phyloP scores from a whole-genome alignment of 2,329 filamentous ascomycete species.

The Aspergillus nomiae region DNA sequence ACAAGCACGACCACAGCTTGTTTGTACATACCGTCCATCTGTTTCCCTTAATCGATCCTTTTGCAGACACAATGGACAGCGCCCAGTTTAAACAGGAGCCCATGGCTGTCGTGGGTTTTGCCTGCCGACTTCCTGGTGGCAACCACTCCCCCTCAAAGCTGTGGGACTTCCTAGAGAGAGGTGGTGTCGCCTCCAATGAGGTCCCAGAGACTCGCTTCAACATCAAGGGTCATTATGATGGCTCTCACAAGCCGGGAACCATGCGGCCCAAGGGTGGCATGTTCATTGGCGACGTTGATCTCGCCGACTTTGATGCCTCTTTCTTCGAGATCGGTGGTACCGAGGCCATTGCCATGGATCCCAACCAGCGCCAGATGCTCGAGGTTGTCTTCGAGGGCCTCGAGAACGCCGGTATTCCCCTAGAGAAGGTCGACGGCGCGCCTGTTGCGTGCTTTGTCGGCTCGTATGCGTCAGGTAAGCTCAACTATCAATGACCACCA shows the following conservation, averaged over 20 bases:
- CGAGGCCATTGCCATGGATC: constrained; percentile 24
- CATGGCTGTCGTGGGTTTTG: constrained; percentile 15
- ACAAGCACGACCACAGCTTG: too few relatives aligned
- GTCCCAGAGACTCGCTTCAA: constrained; percentile 2
- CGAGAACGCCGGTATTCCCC: constrained; percentile 20
- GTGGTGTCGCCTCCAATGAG: background rate
- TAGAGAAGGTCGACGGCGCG: constrained; percentile 5
- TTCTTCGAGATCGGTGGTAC: constrained; percentile 26
- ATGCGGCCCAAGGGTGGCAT: constrained; percentile 9
- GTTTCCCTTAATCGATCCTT: too few relatives aligned
- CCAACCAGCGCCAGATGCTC: constrained; percentile 21
- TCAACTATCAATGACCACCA: too few relatives aligned
- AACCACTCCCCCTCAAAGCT: constrained; percentile 4
- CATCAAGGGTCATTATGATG: constrained; percentile 5
- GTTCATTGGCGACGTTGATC: constrained; percentile 27
- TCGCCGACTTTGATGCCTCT: background rate
- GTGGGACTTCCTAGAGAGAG: constrained; percentile 14
- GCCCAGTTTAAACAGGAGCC: too few relatives aligned
- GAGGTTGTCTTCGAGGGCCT: constrained; percentile 25
- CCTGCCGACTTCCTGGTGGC: constrained; percentile 14
- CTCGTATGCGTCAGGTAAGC: constrained; percentile 4
- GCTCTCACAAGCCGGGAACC: constrained; percentile 4
- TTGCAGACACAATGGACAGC: too few relatives aligned
- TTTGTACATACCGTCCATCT: too few relatives aligned
- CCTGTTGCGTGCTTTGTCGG: constrained; percentile 8